phyloP scores from a whole-genome alignment of 2,329 filamentous ascomycete genomes.

The Calonectria pteridis region DNA sequence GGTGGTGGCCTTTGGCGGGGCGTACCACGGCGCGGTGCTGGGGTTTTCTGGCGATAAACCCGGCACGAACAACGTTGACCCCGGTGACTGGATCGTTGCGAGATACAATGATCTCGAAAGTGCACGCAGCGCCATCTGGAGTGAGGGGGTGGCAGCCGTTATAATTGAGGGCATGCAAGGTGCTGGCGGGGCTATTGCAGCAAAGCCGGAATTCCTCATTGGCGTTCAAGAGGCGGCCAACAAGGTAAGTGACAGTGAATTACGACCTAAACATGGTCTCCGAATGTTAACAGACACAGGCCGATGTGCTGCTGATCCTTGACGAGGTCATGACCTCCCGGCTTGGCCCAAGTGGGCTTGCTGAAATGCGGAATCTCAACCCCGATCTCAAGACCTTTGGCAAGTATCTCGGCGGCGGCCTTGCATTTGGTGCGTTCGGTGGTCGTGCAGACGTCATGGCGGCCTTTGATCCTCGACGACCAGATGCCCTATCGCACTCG shows the following conservation, averaged over 20 bases:
- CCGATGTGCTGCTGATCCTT: conserved; percentile 71
- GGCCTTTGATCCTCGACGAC: conserved; percentile 63
- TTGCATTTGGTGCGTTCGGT: conserved; percentile 76
- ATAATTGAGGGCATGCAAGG: conserved; percentile 77
- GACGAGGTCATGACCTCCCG: conserved; percentile 81
- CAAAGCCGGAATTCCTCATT: conserved; percentile 62
- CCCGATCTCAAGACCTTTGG: conserved; percentile 75
- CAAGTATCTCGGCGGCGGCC: conserved; percentile 76
- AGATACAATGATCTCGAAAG: conserved; percentile 70
- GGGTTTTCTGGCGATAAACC: conserved; percentile 50
- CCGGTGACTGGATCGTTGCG: conserved; percentile 69
- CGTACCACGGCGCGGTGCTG: conserved; percentile 53
- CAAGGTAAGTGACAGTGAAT: conserved; percentile 38
- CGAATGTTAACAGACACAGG: conserved; percentile 37
- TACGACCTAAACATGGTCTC: neutral
- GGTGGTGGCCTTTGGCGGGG: conserved; percentile 64
- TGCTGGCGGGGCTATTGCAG: conserved; percentile 69
- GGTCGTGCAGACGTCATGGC: conserved; percentile 70
- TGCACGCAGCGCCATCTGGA: conserved; percentile 57
- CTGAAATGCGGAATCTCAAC: conserved; percentile 55
- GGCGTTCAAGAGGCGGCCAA: conserved; percentile 62
- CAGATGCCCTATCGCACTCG: conserved; percentile 62
- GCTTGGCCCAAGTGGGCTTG: conserved; percentile 63
- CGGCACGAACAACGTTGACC: conserved; percentile 61
- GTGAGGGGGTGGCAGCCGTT: conserved; percentile 69